A percentile compares a stretch with the other conserved stretches of the same genome.
phyloP scores from a whole-genome alignment of 2,329 filamentous ascomycete genomes.

The Passalora sequoiae region DNA sequence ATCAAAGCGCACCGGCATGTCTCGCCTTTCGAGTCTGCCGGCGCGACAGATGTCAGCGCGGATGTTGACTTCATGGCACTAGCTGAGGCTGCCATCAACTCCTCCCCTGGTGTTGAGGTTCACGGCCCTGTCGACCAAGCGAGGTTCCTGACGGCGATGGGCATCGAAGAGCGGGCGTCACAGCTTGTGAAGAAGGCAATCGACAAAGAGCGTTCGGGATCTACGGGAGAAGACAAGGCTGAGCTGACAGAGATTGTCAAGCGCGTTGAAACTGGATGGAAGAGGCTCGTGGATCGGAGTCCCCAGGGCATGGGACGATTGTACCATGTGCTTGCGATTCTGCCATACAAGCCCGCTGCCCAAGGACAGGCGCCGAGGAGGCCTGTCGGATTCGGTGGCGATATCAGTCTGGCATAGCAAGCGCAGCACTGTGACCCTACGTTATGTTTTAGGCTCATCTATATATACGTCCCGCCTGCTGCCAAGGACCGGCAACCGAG shows the following conservation, averaged over 20 bases:
- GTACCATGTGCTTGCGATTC: slow-evolving; percentile 87
- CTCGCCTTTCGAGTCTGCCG: slow-evolving; percentile 73
- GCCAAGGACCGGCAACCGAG: too few species aligned
- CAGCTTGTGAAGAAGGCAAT: slow-evolving; percentile 53
- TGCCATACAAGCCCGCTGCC: slow-evolving; percentile 52
- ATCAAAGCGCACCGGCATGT: slow-evolving; percentile 73
- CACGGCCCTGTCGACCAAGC: slow-evolving; percentile 88
- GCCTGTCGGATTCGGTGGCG: slow-evolving; percentile 89
- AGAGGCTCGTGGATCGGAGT: slow-evolving; percentile 74
- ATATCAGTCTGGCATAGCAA: too few species aligned
- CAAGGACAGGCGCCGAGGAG: slow-evolving; percentile 67
- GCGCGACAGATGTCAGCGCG: slow-evolving; percentile 79
- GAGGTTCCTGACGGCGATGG: slow-evolving; percentile 72
- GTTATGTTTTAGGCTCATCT: too few species aligned
- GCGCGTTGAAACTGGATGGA: slow-evolving; percentile 69
- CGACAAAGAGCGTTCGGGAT: slow-evolving; percentile 30
- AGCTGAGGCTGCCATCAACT: slow-evolving; percentile 71
- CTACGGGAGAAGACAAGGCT: slow-evolving; percentile 36
- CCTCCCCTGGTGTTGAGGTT: slow-evolving; percentile 77
- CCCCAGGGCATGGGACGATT: slow-evolving; percentile 87
- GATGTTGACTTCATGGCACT: slow-evolving; percentile 91
- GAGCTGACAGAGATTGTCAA: slow-evolving; percentile 47
- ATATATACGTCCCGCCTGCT: too few species aligned
- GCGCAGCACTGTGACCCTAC: too few species aligned
- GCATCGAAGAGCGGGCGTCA: slow-evolving; percentile 71